These are phyloP conservation scores for Cinnamomum micranthum DNA, from an alignment of 164 flowering plant genomes.

Conservation along the genomic window DNA sequence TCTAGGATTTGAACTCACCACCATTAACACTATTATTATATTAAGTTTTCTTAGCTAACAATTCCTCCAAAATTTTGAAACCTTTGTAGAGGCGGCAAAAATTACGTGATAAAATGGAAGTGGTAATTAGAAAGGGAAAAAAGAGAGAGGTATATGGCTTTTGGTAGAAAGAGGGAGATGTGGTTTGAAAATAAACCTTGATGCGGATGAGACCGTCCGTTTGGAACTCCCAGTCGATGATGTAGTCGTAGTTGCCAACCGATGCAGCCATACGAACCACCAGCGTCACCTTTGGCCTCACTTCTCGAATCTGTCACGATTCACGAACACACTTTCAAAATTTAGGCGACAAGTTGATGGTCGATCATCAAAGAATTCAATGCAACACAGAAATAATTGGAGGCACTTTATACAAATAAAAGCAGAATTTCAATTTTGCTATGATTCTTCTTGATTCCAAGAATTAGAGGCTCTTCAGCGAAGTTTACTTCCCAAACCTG, in stretches of 20 bases:
- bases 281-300: conserved; percentile 73
- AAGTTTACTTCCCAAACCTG: too few species aligned
- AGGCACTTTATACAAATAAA: too few species aligned
- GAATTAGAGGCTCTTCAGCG: too few species aligned
- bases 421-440: too few species aligned
- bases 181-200: conserved; percentile 40
- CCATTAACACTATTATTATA: too few species aligned
- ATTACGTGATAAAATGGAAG: not conserved
- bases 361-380: too few species aligned
- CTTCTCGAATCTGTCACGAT: conserved; percentile 35
- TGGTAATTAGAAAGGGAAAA: not conserved
- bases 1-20: too few species aligned
- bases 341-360: too few species aligned
- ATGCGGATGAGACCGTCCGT: conserved; percentile 78
- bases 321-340: not conserved
- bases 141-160: not conserved
- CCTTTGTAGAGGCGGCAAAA: not conserved
- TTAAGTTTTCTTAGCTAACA: too few species aligned
- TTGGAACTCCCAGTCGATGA: conserved; percentile 95
- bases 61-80: too few species aligned
- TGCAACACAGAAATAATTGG: too few species aligned
- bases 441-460: too few species aligned
- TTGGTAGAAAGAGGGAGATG: not conserved
- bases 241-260: conserved; percentile 90
- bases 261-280: conserved; percentile 96